Conservation (phyloP, 1,139 yeast species). For the Pichia kudriavzevii region DNA sequence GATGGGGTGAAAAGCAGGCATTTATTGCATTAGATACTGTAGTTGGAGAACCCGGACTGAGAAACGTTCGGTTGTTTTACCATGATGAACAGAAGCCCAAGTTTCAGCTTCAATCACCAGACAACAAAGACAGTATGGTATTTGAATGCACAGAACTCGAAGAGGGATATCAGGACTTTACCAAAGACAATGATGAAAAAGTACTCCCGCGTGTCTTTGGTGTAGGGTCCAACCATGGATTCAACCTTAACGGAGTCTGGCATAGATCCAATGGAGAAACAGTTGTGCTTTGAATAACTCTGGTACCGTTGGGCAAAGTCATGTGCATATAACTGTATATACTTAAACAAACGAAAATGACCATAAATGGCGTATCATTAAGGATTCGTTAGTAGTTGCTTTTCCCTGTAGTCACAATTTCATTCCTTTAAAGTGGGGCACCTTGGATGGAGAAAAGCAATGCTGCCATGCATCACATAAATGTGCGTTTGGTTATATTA, state of each 20-base stretch:
- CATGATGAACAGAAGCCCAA: slow-evolving; percentile 10
- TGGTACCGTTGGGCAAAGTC: too few relatives aligned
- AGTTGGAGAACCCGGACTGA: slow-evolving; percentile 18
- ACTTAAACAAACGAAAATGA: too few relatives aligned
- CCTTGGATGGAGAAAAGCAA: too few relatives aligned
- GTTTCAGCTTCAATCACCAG: not conserved
- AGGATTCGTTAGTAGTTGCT: too few relatives aligned
- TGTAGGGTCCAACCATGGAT: slow-evolving; percentile 43
- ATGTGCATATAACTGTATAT: too few relatives aligned
- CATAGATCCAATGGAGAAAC: slow-evolving; percentile 40
- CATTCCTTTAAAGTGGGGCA: too few relatives aligned
- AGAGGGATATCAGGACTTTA: slow-evolving; percentile 20
- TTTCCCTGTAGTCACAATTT: too few relatives aligned
- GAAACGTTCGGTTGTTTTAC: slow-evolving; percentile 19
- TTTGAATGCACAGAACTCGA: slow-evolving; percentile 34
- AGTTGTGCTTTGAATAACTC: too few relatives aligned
- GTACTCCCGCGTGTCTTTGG: slow-evolving; percentile 32
- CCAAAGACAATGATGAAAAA: slow-evolving; percentile 11
- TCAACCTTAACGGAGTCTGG: slow-evolving; percentile 33
- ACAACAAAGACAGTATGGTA: not conserved
- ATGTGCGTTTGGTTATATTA: too few relatives aligned
- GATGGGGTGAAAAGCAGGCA: slow-evolving; percentile 29
- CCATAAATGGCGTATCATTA: too few relatives aligned
- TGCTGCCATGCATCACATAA: too few relatives aligned
- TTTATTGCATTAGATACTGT: slow-evolving; percentile 24